Evolutionary conservation across 495 filamentous ascomycete genomes (phyloP), one percentile per base, ranked within the genome.

Genomic region (Penicillium dipodomyicola): DNA sequence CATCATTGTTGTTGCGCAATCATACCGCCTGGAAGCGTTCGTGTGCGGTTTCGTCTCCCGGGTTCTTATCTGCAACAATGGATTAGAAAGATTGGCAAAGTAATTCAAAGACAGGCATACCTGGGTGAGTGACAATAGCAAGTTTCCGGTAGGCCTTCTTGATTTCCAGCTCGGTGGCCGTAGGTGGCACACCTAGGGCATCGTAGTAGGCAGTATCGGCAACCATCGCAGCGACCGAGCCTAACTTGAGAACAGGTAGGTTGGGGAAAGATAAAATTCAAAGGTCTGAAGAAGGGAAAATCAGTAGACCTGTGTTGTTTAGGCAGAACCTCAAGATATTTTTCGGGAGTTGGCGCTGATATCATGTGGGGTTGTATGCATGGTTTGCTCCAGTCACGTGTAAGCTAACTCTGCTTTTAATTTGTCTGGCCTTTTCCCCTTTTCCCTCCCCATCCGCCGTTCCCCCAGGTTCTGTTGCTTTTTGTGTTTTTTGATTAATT

Each of bases 121-220:
- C 83, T n/a, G 85, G 85, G 63, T 88, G 85, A 56, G 86, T 84
- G 54, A 81, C 79, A 63, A 99, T 96, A 44, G 94, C 94, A 30
- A 94, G 86, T 73, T 92, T 97, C 57, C 94, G 83, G 72, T 99
- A 99, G n/a, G 94, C 94, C 75, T 97, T 97, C 79, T 99, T 99
- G 75, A 99, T 97, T 60, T 99, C 95, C 8, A 97, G 85, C 69
- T 96, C 91, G 53, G 91, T 88, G 17, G 94, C 95, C 11, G 86
- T 90, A 41, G 92, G 87, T 70, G 85, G 82, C 64, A 99, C 95
- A 56, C 87, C 89, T 14, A 99, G 81, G 63, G 82, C 85, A 71
- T 98, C 95, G 74, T 98, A 98, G 74, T 94, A 94, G 52, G 82
- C 74, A 23, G 89, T 92, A 65, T 94, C 90, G 52, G 86, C 89